Conservation (phyloP, 345 rosid genomes). For the Camelina neglecta region DNA sequence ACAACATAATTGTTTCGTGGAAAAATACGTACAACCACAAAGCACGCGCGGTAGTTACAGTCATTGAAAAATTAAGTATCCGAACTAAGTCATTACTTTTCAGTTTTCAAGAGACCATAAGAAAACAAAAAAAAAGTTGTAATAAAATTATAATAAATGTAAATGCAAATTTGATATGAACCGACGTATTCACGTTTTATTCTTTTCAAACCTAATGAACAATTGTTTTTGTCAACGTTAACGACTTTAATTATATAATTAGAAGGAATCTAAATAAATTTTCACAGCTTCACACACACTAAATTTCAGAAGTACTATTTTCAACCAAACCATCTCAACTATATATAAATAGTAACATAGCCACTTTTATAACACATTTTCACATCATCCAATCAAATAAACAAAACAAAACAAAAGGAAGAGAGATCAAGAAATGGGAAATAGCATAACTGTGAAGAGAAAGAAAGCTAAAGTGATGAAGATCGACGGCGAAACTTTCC, state of each 20-base stretch:
- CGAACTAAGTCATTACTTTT: neutral
- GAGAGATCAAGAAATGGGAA: conserved; percentile 66
- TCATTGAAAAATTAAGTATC: neutral
- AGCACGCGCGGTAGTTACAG: conserved; percentile 21
- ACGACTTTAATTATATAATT: conserved; percentile 23
- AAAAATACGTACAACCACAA: neutral
- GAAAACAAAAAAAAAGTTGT: neutral
- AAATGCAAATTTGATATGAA: neutral
- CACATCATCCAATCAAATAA: conserved; percentile 26
- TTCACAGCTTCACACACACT: conserved; percentile 43
- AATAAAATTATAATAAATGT: neutral
- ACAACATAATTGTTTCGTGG: neutral
- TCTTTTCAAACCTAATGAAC: conserved; percentile 30
- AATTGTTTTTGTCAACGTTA: conserved; percentile 31
- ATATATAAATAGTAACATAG: conserved; percentile 14
- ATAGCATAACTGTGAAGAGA: conserved; percentile 59
- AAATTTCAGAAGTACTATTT: neutral
- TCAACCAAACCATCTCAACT: conserved; percentile 5
- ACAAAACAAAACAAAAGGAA: neutral
- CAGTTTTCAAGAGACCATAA: neutral
- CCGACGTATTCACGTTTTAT: conserved; percentile 32
- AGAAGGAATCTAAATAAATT: conserved; percentile 32
- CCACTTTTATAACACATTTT: conserved; percentile 1
- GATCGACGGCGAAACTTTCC: conserved; percentile 79
- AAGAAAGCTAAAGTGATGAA: conserved; percentile 77